Evolutionary conservation across 129 eudicot genomes (phyloP), one percentile per base, ranked within the genome.

Genomic region (Tagetes patula): DNA sequence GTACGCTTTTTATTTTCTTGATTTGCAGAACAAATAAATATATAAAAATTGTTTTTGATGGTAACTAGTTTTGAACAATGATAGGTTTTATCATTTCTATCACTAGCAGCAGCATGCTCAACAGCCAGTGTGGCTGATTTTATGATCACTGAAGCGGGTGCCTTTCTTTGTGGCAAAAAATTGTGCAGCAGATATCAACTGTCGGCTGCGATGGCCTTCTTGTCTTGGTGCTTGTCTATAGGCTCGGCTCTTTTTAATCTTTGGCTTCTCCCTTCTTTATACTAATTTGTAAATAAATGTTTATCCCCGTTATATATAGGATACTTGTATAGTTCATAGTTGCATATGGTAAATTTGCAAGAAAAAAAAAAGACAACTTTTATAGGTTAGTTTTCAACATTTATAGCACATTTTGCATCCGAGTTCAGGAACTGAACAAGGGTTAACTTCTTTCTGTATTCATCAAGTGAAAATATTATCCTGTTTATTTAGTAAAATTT

Each of bases 161-260:
- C 82, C 13, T 71, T 59, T 7, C 75, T 90, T 64, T 95, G 99
- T 59, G 74, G 45, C 5, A 70, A 36, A 11, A 88, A 80, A 69
- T 31, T 86, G 70, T 95, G 99, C 83, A 82, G 79, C 53, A 76
- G 97, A 79, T 95, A 86, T 76, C 97, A 92, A 50, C 78, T 91
- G 12, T 91, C 99, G 3, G 94, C 99, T 53, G 88, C 95, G 27
- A 86, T 91, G 96, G 91, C 99, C 55, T 91, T 95, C 83, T 83
- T 95, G 83, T 88, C 97, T 42, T 95, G 97, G 96, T 86, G 84
- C 77, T 76, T 95, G 41, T 90, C 87, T 4, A 48, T 91, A 48
- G 83, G 92, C 14, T 95, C 99, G 1, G 90, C 97, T 52, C 91
- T 91, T 74, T 85, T 89, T 72, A 95, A 95, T 72, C 88, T 88